phyloP scores from a whole-genome alignment of 495 filamentous ascomycete genomes.

The Penicillium paxilli region DNA sequence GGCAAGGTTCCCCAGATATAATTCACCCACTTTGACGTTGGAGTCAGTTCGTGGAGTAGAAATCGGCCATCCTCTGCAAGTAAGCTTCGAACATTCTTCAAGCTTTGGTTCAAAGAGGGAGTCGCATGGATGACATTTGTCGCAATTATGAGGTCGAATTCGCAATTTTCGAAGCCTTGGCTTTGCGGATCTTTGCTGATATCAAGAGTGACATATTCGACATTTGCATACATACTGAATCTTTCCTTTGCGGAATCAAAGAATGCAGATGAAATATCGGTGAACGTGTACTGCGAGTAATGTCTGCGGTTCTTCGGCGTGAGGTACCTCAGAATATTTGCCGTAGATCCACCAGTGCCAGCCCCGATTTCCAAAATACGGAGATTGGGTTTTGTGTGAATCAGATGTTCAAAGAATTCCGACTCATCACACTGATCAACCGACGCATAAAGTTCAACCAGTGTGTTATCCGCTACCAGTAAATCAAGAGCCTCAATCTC shows the following conservation, averaged over 20 bases:
- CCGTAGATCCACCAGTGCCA: constrained; percentile 40
- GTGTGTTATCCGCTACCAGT: constrained; percentile 26
- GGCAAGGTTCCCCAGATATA: constrained; percentile 8
- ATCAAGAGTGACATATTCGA: constrained; percentile 21
- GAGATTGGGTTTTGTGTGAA: constrained; percentile 40
- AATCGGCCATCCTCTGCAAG: constrained; percentile 11
- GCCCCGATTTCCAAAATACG: constrained; percentile 51
- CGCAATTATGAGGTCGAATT: constrained; percentile 43
- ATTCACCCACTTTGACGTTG: not conserved
- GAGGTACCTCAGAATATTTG: constrained; percentile 29
- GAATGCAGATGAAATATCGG: constrained; percentile 49
- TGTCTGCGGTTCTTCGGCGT: not conserved
- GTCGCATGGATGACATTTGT: constrained; percentile 49
- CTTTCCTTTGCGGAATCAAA: constrained; percentile 23
- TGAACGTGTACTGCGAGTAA: constrained; percentile 33
- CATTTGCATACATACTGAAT: not conserved
- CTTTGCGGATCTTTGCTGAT: constrained; percentile 18
- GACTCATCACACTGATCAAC: constrained; percentile 19
- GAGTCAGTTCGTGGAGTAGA: not conserved
- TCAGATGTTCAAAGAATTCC: constrained; percentile 23
- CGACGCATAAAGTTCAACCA: constrained; percentile 30
- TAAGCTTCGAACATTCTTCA: constrained; percentile 34
- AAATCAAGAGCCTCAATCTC: constrained; percentile 23
- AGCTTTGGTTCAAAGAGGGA: constrained; percentile 24
- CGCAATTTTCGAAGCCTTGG: constrained; percentile 32